phyloP scores from a whole-genome alignment of 306 rosid genomes.

The Castanopsis chinensis region DNA sequence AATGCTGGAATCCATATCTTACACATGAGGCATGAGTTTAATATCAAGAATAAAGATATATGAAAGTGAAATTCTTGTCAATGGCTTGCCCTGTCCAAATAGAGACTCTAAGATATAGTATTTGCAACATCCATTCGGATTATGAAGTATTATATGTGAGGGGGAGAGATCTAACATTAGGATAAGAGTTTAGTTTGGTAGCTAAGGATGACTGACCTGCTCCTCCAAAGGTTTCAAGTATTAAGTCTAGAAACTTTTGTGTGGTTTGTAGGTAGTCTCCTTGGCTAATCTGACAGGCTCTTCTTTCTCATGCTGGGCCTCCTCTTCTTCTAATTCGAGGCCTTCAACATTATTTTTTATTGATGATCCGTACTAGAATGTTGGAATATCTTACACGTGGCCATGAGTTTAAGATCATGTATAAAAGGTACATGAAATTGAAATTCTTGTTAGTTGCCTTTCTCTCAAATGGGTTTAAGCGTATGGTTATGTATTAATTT shows the following conservation, averaged over 20 bases:
- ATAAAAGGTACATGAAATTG: too few species aligned
- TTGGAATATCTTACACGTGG: too few species aligned
- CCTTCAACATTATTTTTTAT: too few species aligned
- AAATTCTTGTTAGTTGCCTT: too few species aligned
- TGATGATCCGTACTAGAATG: too few species aligned
- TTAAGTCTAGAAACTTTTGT: background rate
- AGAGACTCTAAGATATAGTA: background rate
- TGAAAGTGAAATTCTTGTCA: too few species aligned
- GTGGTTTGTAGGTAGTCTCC: slow-evolving; percentile 15
- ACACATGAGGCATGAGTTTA: too few species aligned
- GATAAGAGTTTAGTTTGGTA: slow-evolving; percentile 27
- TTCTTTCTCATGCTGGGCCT: slow-evolving; percentile 26
- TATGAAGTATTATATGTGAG: background rate
- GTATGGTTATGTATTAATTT: too few species aligned
- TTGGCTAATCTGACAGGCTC: slow-evolving; percentile 28
- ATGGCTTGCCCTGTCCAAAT: background rate
- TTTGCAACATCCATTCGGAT: background rate
- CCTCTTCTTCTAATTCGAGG: background rate
- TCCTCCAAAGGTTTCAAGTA: background rate
- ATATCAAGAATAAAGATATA: too few species aligned
- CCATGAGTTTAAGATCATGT: too few species aligned
- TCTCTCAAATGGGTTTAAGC: too few species aligned
- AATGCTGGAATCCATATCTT: too few species aligned
- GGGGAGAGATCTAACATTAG: slow-evolving; percentile 24
- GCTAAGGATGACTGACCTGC: slow-evolving; percentile 36